These are phyloP conservation scores for Blastocystis sp. DNA, from an alignment of 352 stramenopile species.

Conservation along the genomic window DNA sequence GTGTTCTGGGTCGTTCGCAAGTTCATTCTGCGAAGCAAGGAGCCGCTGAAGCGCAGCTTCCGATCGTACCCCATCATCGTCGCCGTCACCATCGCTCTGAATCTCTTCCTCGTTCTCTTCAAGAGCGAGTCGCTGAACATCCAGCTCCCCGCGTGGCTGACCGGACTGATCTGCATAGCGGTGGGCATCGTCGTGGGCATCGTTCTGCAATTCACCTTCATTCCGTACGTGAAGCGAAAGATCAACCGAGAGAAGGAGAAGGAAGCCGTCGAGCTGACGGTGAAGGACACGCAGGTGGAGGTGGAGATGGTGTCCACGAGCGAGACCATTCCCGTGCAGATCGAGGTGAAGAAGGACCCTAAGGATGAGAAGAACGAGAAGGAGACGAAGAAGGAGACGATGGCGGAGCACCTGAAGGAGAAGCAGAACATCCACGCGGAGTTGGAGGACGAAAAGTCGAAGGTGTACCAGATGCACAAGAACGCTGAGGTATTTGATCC, in stretches of 20 bases:
- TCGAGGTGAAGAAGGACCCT: not conserved
- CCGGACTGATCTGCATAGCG: conserved; percentile 14
- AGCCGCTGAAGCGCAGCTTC: conserved; percentile 75
- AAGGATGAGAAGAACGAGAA: not conserved
- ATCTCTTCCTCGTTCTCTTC: conserved; percentile 78
- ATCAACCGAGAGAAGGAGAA: conserved; percentile 23
- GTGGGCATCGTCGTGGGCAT: conserved; percentile 41
- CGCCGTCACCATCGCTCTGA: conserved; percentile 77
- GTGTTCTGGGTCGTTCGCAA: conserved; percentile 77
- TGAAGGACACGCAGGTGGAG: conserved; percentile 44
- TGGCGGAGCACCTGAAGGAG: conserved; percentile 29
- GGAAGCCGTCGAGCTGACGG: not conserved
- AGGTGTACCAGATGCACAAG: conserved; percentile 77
- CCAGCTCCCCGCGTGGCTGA: conserved; percentile 36
- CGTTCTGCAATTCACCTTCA: conserved; percentile 62
- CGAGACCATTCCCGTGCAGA: conserved; percentile 3
- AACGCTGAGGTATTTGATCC: conserved; percentile 77
- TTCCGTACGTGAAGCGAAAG: conserved; percentile 57
- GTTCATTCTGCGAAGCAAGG: conserved; percentile 76
- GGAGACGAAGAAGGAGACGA: conserved; percentile 41
- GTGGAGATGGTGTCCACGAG: conserved; percentile 45
- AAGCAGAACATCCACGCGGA: conserved; percentile 75
- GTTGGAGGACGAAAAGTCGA: conserved; percentile 74
- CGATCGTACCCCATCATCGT: conserved; percentile 77
- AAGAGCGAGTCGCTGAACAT: conserved; percentile 75